Evolutionary conservation across 352 stramenopile species (phyloP).

Genomic region (Globisporangium megalacanthum): DNA sequence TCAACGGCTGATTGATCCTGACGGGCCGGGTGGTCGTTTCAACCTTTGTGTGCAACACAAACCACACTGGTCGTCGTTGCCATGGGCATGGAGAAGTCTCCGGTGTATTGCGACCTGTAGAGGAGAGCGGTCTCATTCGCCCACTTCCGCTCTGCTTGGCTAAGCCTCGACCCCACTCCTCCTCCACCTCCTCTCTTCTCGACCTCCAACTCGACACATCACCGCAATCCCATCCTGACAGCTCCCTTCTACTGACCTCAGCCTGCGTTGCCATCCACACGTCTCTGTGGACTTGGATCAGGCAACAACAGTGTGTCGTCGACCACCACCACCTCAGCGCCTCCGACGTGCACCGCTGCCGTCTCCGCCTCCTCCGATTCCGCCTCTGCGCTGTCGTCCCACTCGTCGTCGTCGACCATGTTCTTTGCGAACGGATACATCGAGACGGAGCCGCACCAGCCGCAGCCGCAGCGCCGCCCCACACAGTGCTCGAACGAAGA

Average conservation of each 20-base stretch:
- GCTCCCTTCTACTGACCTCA: not conserved
- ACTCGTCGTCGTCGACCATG: conserved; percentile 23
- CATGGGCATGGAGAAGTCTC: no score
- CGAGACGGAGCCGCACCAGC: conserved; percentile 35
- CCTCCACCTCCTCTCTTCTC: not conserved
- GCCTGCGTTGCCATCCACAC: no score
- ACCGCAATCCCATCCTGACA: not conserved
- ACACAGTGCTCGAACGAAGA: conserved; percentile 45
- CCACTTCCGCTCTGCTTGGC: conserved; percentile 16
- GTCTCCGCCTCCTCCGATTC: no score
- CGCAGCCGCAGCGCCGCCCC: conserved; percentile 25
- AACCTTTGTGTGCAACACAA: not conserved
- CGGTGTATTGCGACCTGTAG: no score
- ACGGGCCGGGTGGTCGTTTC: conserved; percentile 12
- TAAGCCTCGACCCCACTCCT: conserved; percentile 14
- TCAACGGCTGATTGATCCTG: not conserved
- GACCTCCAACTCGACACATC: not conserved
- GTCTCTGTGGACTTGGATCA: no score
- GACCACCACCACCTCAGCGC: no score
- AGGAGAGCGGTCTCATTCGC: conserved; percentile 9
- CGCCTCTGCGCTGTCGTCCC: not conserved
- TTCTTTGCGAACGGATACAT: conserved; percentile 72
- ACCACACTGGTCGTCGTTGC: not conserved
- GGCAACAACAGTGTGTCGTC: not conserved
- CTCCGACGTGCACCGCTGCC: no score